Conservation (phyloP, 257 asterid genomes). For the Scutellaria galericulata region DNA sequence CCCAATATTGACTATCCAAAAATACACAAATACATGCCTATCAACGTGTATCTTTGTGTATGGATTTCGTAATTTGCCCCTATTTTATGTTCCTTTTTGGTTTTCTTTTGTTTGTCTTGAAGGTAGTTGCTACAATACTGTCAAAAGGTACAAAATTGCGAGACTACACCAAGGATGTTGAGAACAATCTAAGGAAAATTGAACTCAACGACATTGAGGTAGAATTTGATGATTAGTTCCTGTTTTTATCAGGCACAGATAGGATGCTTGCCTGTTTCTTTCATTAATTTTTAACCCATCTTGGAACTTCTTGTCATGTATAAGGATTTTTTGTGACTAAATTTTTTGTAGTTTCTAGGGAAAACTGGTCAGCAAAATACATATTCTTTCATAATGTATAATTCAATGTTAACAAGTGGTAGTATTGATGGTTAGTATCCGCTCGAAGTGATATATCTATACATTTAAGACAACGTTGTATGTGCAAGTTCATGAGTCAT, state of each 20-base stretch:
- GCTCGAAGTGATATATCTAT: slow-evolving; percentile 8
- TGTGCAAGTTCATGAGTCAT: background rate
- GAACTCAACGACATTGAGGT: slow-evolving; percentile 89
- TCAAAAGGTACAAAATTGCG: slow-evolving; percentile 70
- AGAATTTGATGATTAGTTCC: slow-evolving; percentile 25
- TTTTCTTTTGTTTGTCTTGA: slow-evolving; percentile 27
- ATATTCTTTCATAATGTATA: background rate
- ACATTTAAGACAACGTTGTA: background rate
- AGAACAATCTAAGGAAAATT: slow-evolving; percentile 67
- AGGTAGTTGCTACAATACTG: slow-evolving; percentile 82
- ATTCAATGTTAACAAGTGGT: background rate
- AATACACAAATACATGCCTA: too few species aligned
- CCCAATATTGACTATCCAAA: too few species aligned
- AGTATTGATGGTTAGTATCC: background rate
- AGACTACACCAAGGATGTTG: slow-evolving; percentile 78
- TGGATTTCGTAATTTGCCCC: background rate
- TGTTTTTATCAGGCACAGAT: background rate
- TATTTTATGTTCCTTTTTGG: background rate
- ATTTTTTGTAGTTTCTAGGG: background rate
- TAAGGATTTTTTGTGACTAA: too few species aligned
- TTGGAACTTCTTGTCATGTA: too few species aligned
- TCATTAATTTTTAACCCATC: background rate
- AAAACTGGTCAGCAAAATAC: background rate
- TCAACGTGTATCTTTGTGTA: too few species aligned
- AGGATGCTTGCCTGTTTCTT: slow-evolving; percentile 22